Base-by-base conservation (phyloP, 2,329 filamentous ascomycete genomes). In the Colletotrichum melonis region DNA sequence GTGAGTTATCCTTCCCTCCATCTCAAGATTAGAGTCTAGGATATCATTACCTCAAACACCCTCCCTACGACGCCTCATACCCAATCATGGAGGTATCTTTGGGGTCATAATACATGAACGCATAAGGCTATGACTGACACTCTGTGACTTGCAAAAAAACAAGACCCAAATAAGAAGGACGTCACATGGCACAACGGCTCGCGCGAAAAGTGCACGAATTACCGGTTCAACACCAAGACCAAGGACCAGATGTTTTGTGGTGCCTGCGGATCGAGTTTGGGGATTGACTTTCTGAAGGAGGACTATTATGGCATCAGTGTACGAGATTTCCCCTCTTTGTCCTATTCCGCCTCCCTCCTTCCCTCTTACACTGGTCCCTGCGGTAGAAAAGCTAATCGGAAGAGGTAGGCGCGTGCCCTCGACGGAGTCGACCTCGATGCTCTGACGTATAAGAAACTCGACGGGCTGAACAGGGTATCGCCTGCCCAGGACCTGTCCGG, bases 241-340 rank as follows among this genome's bases (percentile, higher is more conserved):
- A 85, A 84, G 73, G 85, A 86, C 72, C 86, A 87, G 76, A 82
- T 88, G 80, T 88, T 87, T 75, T 88, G 86, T 72, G 81, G 81
- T 35, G 82, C 83, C 72, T 88, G 86, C 76, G 85, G 86, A 16
- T 79, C 83, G 32, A 87, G 85, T 74, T 79, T 88, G 22, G 85
- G 84, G 1, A 86, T 88, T 69, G 86, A 88, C 75, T 87, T 86
- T 74, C 72, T 76, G 28, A 75, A 76, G 14, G 74, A 69, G 5
- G 78, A 80, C 55, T 74, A 73, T 1, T 87, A 85, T 73, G 86
- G 85, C 4, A 81, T 88, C 68, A 87, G 83, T 71, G 86, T 87
- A 73, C 74, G 26, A 26, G 84, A 79, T 9, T 16, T 5, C 19
- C 32, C 26, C 26, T 26, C 26, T 26, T 26, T 26, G 26, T 26